phyloP scores from a whole-genome alignment of 768 basidiomycete species.

The Paxillus involutus region DNA sequence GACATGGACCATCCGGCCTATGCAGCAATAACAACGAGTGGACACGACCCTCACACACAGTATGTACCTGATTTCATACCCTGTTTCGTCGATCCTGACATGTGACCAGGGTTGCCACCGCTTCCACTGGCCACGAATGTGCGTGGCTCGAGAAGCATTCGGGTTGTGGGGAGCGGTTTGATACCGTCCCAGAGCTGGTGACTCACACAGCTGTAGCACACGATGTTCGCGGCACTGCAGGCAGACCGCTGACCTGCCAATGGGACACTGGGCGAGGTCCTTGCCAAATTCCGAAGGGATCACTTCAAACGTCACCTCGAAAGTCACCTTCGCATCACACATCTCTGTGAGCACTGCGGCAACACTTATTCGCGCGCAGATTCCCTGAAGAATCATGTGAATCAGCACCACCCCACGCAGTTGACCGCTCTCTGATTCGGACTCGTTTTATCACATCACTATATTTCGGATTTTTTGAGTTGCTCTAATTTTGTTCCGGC shows the following conservation, averaged over 20 bases:
- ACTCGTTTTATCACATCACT: no score
- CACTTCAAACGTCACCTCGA: conserved; percentile 6
- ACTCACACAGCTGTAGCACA: neutral
- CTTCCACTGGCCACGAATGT: neutral
- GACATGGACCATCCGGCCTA: no score
- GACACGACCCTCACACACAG: neutral
- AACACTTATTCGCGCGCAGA: conserved; percentile 7
- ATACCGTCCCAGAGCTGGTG: neutral
- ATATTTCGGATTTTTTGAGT: no score
- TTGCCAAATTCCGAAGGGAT: conserved; percentile 3
- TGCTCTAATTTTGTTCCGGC: no score
- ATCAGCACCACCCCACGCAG: neutral
- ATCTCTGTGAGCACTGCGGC: neutral
- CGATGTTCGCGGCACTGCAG: neutral
- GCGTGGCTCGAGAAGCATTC: neutral
- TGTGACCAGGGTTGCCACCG: neutral
- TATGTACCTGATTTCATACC: neutral
- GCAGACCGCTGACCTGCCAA: neutral
- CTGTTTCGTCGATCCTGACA: neutral
- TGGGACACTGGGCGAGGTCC: neutral
- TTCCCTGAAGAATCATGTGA: conserved; percentile 1
- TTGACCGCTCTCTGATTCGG: neutral
- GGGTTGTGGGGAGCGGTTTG: neutral
- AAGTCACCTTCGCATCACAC: neutral
- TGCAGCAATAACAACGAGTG: no score